phyloP scores from a whole-genome alignment of 768 basidiomycete genomes.

The Serendipita sp. region DNA sequence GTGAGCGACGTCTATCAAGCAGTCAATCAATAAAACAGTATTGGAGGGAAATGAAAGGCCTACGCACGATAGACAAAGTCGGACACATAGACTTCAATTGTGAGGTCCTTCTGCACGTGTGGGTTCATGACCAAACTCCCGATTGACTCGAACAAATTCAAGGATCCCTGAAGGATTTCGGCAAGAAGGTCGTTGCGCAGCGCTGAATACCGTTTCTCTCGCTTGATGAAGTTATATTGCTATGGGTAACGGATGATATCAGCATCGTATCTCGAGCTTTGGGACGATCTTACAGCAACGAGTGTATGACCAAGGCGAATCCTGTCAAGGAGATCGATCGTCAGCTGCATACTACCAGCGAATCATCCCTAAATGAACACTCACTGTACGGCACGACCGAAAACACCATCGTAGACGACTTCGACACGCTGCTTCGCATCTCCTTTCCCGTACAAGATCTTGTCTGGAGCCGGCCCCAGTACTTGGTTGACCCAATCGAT shows the following conservation, averaged over 20 bases:
- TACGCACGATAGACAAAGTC: slow-evolving; percentile 6
- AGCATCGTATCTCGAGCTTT: background rate
- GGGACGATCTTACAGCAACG: background rate
- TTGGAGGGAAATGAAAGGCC: background rate
- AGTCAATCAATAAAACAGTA: background rate
- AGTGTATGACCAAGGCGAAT: slow-evolving; percentile 3
- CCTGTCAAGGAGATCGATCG: too few species aligned
- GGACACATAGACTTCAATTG: background rate
- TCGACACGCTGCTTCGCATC: slow-evolving; percentile 3
- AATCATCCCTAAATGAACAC: too few species aligned
- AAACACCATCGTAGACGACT: background rate
- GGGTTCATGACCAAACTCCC: background rate
- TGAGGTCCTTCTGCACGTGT: background rate
- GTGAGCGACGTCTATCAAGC: background rate
- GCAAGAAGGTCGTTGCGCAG: slow-evolving; percentile 1
- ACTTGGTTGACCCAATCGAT: background rate
- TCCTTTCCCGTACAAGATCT: background rate
- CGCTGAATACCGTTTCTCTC: background rate
- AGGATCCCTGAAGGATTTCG: background rate
- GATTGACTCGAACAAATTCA: slow-evolving; percentile 1
- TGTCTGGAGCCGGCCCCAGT: background rate
- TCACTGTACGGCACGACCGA: slow-evolving; percentile 4
- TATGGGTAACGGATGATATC: background rate
- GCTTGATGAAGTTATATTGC: slow-evolving; percentile 5
- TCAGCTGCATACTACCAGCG: too few species aligned